Conservation (phyloP, 2,329 filamentous ascomycete species). For the Diaporthe citri region DNA sequence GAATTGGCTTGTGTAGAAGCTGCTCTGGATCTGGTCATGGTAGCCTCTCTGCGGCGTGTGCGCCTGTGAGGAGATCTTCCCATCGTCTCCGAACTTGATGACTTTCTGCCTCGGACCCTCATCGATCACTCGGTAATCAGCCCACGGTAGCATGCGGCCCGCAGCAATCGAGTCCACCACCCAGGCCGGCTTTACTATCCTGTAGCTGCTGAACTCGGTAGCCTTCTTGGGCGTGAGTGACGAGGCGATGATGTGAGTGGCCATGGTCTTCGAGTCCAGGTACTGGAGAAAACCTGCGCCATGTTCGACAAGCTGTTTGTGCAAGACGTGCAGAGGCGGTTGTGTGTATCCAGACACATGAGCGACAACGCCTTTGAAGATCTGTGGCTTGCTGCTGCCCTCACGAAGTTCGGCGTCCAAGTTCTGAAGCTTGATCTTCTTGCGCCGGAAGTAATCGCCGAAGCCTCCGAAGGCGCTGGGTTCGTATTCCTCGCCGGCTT, state of each 20-base stretch:
- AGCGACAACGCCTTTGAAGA: conserved; percentile 91
- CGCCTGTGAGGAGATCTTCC: conserved; percentile 75
- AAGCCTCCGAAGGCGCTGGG: conserved; percentile 91
- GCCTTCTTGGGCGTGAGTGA: conserved; percentile 92
- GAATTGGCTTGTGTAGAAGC: conserved; percentile 85
- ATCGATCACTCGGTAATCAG: conserved; percentile 84
- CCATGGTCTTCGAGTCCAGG: conserved; percentile 91
- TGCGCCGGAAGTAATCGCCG: conserved; percentile 90
- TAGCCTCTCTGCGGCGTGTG: conserved; percentile 75
- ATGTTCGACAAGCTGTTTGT: conserved; percentile 88
- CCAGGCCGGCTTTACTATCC: conserved; percentile 96
- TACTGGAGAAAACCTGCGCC: conserved; percentile 97
- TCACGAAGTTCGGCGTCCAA: conserved; percentile 85
- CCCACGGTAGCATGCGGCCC: conserved; percentile 87
- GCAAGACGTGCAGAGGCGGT: conserved; percentile 83
- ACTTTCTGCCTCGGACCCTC: conserved; percentile 87
- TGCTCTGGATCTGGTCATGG: conserved; percentile 82
- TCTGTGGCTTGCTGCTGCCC: conserved; percentile 78
- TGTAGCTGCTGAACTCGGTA: conserved; percentile 87
- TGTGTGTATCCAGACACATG: conserved; percentile 98
- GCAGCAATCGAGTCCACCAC: conserved; percentile 89
- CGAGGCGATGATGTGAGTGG: conserved; percentile 95
- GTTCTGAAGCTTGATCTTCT: conserved; percentile 98
- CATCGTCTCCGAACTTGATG: conserved; percentile 68
- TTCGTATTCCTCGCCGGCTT: conserved; percentile 92